Evolutionary conservation across 495 filamentous ascomycete species (phyloP).

Genomic region (Diplogelasinospora grovesii): DNA sequence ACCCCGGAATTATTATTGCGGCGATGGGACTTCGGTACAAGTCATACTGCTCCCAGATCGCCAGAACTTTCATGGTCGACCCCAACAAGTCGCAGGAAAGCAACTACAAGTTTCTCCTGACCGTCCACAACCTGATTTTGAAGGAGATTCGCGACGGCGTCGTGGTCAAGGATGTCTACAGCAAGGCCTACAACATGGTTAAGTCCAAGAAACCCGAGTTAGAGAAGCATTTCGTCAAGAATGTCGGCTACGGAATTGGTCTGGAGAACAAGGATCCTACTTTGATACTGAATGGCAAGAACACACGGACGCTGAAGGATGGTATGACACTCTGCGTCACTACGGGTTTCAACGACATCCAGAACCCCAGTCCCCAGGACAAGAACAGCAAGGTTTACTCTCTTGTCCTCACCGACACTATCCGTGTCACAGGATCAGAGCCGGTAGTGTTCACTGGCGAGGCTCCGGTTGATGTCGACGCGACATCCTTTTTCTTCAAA

Average conservation of each 20-base stretch:
- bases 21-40: conserved; percentile 90
- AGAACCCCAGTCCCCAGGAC: conserved; percentile 75
- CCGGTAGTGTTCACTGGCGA: conserved; percentile 88
- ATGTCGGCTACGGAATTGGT: conserved; percentile 81
- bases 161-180: conserved; percentile 81
- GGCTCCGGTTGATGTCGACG: conserved; percentile 81
- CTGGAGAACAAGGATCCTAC: conserved; percentile 82
- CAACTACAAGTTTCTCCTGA: conserved; percentile 88
- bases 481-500: conserved; percentile 95
- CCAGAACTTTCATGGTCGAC: conserved; percentile 90
- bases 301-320: conserved; percentile 72
- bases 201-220: conserved; percentile 88
- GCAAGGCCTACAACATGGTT: conserved; percentile 71
- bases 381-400: conserved; percentile 83
- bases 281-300: conserved; percentile 78
- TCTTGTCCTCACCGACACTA: conserved; percentile 83
- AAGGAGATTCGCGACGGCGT: conserved; percentile 86
- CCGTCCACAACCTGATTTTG: conserved; percentile 76
- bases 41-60: conserved; percentile 85
- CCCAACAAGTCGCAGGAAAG: conserved; percentile 90
- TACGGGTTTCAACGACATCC: conserved; percentile 79
- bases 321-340: conserved; percentile 93
- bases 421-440: conserved; percentile 72
- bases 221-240: conserved; percentile 87
- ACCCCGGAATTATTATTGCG: conserved; percentile 86